Evolutionary conservation across 2,329 filamentous ascomycete genomes (phyloP).

Genomic region (Scleromitrula shiraiana): DNA sequence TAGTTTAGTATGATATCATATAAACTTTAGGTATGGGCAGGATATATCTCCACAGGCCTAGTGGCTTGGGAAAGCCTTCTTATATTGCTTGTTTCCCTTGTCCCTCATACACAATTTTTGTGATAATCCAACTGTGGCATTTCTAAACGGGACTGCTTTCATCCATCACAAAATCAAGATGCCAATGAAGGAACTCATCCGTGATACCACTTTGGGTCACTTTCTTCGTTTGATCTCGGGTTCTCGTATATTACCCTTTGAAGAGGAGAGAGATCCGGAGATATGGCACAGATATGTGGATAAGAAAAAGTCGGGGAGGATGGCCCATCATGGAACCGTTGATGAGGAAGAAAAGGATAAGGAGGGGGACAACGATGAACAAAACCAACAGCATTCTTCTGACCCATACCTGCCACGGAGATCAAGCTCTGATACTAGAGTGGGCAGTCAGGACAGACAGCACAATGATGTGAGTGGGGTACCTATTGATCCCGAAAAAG

Average conservation of each 20-base stretch:
- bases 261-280: neutral
- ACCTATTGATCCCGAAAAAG: constrained; percentile 33
- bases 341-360: neutral
- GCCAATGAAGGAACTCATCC: constrained; percentile 3
- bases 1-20: constrained; percentile 1
- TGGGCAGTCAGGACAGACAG: neutral
- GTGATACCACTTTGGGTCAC: constrained; percentile 1
- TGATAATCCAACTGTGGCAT: neutral
- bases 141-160: too few relatives aligned
- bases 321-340: neutral
- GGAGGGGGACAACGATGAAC: neutral
- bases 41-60: too few relatives aligned
- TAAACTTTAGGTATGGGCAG: neutral
- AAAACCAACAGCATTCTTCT: neutral
- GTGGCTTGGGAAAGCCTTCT: too few relatives aligned
- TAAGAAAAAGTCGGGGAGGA: neutral
- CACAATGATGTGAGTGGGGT: neutral
- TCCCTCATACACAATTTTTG: too few relatives aligned
- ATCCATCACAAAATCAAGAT: neutral
- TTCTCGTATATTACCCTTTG: neutral
- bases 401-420: neutral
- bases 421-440: neutral
- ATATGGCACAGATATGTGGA: neutral
- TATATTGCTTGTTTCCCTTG: too few relatives aligned
- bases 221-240: neutral